These are phyloP conservation scores for Haematococcus sp. DNA, from an alignment of 139 green algal genomes.

Conservation along the genomic window DNA sequence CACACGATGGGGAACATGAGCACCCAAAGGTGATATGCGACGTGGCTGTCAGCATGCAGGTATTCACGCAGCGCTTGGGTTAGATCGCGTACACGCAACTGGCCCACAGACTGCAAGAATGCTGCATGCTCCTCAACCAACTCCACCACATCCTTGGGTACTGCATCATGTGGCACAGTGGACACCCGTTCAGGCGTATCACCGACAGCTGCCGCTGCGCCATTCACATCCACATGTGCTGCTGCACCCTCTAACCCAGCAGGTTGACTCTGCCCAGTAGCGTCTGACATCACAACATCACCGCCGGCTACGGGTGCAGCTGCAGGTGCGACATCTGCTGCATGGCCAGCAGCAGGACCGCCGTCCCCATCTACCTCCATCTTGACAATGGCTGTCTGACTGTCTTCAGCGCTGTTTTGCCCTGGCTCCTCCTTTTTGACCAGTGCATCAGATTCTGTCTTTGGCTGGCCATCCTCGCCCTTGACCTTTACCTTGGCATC, in stretches of 20 bases:
- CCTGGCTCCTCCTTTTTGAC: constrained; percentile 3
- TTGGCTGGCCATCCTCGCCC: neutral
- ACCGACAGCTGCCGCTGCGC: neutral
- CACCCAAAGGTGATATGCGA: constrained; percentile 77
- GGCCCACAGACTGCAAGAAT: constrained; percentile 62
- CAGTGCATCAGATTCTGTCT: neutral
- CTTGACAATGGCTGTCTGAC: constrained; percentile 5
- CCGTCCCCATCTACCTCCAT: constrained; percentile 11
- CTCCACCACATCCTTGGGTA: constrained; percentile 14
- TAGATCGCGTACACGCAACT: constrained; percentile 67
- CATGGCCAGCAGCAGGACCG: neutral
- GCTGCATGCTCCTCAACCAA: constrained; percentile 56
- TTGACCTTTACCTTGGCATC: constrained; percentile 4
- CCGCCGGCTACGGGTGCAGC: neutral
- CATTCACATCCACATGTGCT: neutral
- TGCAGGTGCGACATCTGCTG: neutral
- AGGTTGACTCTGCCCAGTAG: neutral
- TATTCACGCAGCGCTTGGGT: constrained; percentile 82
- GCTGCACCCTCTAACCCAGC: neutral
- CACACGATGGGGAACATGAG: constrained; percentile 98
- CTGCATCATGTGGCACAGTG: neutral
- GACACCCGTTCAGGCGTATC: neutral
- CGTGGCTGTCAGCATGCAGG: constrained; percentile 52
- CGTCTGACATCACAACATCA: no score
- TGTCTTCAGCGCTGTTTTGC: neutral